Base-by-base conservation (phyloP, 768 basidiomycete genomes). In the Amanita pallidorosea region DNA sequence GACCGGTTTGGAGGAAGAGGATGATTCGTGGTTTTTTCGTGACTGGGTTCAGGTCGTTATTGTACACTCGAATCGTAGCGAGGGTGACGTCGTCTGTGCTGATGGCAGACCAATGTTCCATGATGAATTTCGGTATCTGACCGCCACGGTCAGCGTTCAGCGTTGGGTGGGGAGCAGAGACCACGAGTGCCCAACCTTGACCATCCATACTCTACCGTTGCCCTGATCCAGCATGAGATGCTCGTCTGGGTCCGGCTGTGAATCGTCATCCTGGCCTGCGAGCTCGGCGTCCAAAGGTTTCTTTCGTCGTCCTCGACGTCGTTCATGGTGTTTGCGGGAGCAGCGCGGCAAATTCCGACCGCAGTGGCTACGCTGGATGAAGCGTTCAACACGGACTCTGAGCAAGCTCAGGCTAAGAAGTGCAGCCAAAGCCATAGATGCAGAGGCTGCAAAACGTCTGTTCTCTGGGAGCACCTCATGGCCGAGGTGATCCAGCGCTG, bases 21-120 rank as follows among this genome's bases (percentile, higher is more conserved):
- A 85, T 66, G 50, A 86, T 86, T 45, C 80, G 76, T 0, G 77
- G 74, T 42, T 74, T 76, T 45, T 70, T 70, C 45, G 69, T 76
- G 13, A 44, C 42, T 6, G 74, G 63, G 13, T 64, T 65, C 34
- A 70, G 64, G 15, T 70, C 64, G 38, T 70, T 64, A 45, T 71
- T 71, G 66, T 91, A 95, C 11, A 96, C 81, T 0, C 92, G 81
- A 48, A 97, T 76, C 7, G 83, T 86, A 6, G 90, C 94, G 1
- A 96, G 77, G 54, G 89, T 84, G 3, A 87, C 67, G 54, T 85
- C 86, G 52, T 88, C 87, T 4, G 75, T 74, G 54, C 81, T 71
- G 37, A 90, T 76, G 27, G 79, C 68, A n/a, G 80, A 69, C 93
- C 93, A 97, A 31, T 84, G 76, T 56, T 90, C 84, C 72, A 93